phyloP scores from a whole-genome alignment of 768 basidiomycete species.

The Podaxis carcinomalis region DNA sequence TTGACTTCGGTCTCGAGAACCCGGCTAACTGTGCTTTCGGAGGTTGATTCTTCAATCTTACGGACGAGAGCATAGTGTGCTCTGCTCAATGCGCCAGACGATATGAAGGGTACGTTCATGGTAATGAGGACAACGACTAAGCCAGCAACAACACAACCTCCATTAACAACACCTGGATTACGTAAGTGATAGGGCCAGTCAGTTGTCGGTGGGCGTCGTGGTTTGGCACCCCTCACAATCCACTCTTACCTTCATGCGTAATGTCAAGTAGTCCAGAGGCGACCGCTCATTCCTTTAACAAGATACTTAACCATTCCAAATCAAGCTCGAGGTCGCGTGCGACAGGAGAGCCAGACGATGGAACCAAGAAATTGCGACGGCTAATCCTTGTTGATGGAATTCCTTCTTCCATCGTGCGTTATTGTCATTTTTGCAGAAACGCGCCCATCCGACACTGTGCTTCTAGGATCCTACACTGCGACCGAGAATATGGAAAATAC shows the following conservation, averaged over 20 bases:
- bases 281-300: constrained; percentile 75
- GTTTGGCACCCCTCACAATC: not conserved
- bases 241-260: constrained; percentile 11
- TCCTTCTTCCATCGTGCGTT: constrained; percentile 70
- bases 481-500: constrained; percentile 91
- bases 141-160: not conserved
- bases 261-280: constrained; percentile 18
- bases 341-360: constrained; percentile 64
- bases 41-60: constrained; percentile 60
- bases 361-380: constrained; percentile 79
- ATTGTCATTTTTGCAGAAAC: not conserved
- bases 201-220: not conserved
- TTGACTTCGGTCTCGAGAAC: constrained; percentile 57
- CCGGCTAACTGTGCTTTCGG: constrained; percentile 57
- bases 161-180: not conserved
- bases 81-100: constrained; percentile 74
- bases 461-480: constrained; percentile 77
- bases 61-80: constrained; percentile 74
- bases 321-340: constrained; percentile 59
- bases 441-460: not conserved
- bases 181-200: not conserved
- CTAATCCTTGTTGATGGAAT: constrained; percentile 91
- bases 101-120: constrained; percentile 75
- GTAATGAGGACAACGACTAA: not conserved
- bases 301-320: constrained; percentile 71